Percentiles rank a stretch among this genome's conserved stretches.
These are phyloP conservation scores for Didymella pinodella DNA, from an alignment of 2,329 filamentous ascomycete species.

Conservation along the genomic window DNA sequence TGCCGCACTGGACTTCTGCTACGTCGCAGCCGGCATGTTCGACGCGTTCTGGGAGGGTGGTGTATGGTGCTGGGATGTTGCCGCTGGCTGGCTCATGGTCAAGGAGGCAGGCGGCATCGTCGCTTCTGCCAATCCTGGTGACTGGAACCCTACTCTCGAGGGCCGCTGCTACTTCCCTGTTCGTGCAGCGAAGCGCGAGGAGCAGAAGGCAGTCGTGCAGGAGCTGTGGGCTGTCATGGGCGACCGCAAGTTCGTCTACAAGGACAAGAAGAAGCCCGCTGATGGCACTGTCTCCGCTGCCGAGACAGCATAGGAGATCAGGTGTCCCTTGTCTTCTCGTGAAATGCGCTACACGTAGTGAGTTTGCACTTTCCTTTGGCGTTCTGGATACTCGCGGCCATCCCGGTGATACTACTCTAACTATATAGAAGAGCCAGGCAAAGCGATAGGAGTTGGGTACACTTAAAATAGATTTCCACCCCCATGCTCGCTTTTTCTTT, in stretches of 20 bases:
- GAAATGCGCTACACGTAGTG: not conserved
- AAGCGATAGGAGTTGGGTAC: not conserved
- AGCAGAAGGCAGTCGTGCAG: conserved; percentile 45
- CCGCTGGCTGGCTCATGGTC: conserved; percentile 50
- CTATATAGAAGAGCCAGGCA: not conserved
- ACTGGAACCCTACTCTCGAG: conserved; percentile 47
- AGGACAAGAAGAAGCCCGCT: conserved; percentile 11
- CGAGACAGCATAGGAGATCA: not conserved
- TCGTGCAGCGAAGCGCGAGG: conserved; percentile 38
- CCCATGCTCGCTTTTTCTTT: not conserved
- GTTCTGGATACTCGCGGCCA: not conserved
- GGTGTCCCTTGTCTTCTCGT: not conserved
- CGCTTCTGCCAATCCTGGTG: conserved; percentile 46
- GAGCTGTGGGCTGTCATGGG: conserved; percentile 50
- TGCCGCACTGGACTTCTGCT: conserved; percentile 51
- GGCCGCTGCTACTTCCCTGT: conserved; percentile 48
- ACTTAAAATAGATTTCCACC: not conserved
- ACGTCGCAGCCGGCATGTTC: conserved; percentile 47
- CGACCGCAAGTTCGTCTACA: conserved; percentile 42
- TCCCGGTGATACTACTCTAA: not conserved
- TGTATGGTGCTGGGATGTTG: conserved; percentile 49
- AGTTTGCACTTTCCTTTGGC: not conserved
- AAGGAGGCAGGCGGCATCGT: conserved; percentile 51
- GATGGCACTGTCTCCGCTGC: conserved; percentile 6
- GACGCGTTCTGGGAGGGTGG: conserved; percentile 52